A percentile compares a stretch with the other conserved stretches of the same genome.
These are phyloP conservation scores for Colletotrichum abscissum DNA, from an alignment of 2,329 filamentous ascomycete genomes.

Conservation along the genomic window DNA sequence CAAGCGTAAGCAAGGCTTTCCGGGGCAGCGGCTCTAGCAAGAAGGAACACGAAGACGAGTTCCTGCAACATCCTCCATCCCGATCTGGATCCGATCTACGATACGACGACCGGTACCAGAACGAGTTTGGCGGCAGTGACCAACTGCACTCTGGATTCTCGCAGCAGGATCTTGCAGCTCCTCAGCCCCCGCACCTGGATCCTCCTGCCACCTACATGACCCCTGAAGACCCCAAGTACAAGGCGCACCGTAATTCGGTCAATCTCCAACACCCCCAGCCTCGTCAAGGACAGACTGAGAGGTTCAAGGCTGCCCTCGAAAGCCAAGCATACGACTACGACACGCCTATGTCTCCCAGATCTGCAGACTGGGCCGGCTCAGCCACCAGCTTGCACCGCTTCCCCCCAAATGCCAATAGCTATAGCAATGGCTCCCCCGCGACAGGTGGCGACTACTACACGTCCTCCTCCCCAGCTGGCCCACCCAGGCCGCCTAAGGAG, in stretches of 20 bases:
- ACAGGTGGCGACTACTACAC: constrained; percentile 56
- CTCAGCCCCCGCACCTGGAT: constrained; percentile 35
- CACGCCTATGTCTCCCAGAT: constrained; percentile 68
- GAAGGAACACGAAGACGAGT: constrained; percentile 71
- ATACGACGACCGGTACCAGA: constrained; percentile 70
- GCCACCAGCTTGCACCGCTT: constrained; percentile 68
- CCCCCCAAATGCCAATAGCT: constrained; percentile 58
- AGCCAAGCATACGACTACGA: constrained; percentile 77
- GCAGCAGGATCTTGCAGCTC: constrained; percentile 57
- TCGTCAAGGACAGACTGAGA: constrained; percentile 77
- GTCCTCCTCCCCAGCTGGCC: constrained; percentile 55
- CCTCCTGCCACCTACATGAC: constrained; percentile 66
- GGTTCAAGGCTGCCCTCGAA: constrained; percentile 80
- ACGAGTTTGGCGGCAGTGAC: constrained; percentile 70
- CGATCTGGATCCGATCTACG: constrained; percentile 82
- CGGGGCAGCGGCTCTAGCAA: constrained; percentile 70
- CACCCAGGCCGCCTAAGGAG: constrained; percentile 73
- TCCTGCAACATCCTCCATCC: constrained; percentile 70
- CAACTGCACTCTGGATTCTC: constrained; percentile 69
- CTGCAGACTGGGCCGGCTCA: constrained; percentile 72
- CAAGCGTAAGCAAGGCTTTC: constrained; percentile 84
- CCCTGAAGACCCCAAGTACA: constrained; percentile 80
- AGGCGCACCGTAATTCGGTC: constrained; percentile 82
- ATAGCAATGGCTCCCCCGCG: constrained; percentile 53
- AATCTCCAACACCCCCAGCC: constrained; percentile 86